Evolutionary conservation across 352 stramenopile species (phyloP).

Genomic region (Globisporangium heterothallicum): DNA sequence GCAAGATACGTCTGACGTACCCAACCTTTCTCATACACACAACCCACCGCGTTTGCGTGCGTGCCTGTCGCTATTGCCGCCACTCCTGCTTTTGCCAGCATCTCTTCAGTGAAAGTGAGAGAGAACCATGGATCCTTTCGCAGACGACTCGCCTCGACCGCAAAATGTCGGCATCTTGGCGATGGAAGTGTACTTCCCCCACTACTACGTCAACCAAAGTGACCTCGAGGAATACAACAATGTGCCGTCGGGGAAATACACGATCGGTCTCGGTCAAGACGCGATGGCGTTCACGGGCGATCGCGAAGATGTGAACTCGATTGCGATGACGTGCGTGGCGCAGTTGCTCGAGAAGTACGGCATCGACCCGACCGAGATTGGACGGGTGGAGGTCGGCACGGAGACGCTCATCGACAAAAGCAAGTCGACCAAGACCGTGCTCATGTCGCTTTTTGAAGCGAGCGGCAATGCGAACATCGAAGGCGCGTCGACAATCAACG

Average conservation of each 20-base stretch:
- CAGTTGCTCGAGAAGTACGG: slow-evolving; percentile 50
- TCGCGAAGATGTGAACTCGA: slow-evolving; percentile 69
- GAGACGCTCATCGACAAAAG: slow-evolving; percentile 93
- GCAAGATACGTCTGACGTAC: too few relatives aligned
- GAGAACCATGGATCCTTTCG: slow-evolving; percentile 7
- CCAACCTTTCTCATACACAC: too few relatives aligned
- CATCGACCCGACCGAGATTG: slow-evolving; percentile 68
- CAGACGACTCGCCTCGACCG: slow-evolving; percentile 21
- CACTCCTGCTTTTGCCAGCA: neutral
- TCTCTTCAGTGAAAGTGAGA: neutral
- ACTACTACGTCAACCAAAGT: slow-evolving; percentile 90
- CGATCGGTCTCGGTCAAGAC: slow-evolving; percentile 53
- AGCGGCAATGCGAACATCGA: slow-evolving; percentile 58
- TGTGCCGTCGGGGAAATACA: slow-evolving; percentile 65
- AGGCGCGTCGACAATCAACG: slow-evolving; percentile 94
- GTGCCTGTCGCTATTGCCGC: too few relatives aligned
- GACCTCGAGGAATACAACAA: slow-evolving; percentile 93
- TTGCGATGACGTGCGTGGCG: slow-evolving; percentile 54
- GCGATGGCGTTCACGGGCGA: slow-evolving; percentile 65
- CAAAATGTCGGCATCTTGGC: slow-evolving; percentile 94
- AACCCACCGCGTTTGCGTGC: too few relatives aligned
- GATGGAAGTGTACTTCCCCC: slow-evolving; percentile 96
- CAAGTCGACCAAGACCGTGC: slow-evolving; percentile 81
- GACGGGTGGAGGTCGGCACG: slow-evolving; percentile 95
- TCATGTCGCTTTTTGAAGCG: slow-evolving; percentile 63